Base-by-base conservation (phyloP, 805 yeast species). In the Candida orba region DNA sequence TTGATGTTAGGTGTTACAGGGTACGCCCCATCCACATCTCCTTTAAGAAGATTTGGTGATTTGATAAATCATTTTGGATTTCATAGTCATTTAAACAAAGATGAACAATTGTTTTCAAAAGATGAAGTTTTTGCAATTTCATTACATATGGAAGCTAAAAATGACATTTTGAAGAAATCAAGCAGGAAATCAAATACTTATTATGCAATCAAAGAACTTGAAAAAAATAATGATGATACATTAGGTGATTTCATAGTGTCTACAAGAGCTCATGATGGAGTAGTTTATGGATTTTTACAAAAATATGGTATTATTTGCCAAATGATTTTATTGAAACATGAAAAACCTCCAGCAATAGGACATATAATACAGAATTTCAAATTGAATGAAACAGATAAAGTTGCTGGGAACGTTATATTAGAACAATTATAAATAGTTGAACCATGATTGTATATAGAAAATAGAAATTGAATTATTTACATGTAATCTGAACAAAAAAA, bases 1-100 rank as follows among this genome's bases (percentile, higher is more conserved):
- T 66, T 69, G 20, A 76, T 84, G 50, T 62, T 88, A 24, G 95
- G 90, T 4, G 62, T 85, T 8, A 59, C 63, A 0, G 58, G 65
- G 6, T 88, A 90, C 55, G 70, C 83, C 6, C 84, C 87, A 17
- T 81, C 85, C 8, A 90, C 98, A 0, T 89, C 97, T 0, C 98
- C 99, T 2, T 67, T 93, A 50, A 71, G 98, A 59, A 69, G 98
- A 50, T 84, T 76, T 51, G 80, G 84, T 7, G 98, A 91, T 59
- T 62, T 89, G 47, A 60, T 89, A 8, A 81, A 82, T 54, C 97
- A 90, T 55, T 76, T 90, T 77, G 91, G 84, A 53, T 49, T 86
- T 2, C 81, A 78, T 43, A 58, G 76, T 1, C 60, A 56, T 42
- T 44, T 81, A 14, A 50, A 59, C 52, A 30, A 53, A 2, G 37